Evolutionary conservation across 768 basidiomycete species (phyloP).

Genomic region (Asterophora lycoperdoides): DNA sequence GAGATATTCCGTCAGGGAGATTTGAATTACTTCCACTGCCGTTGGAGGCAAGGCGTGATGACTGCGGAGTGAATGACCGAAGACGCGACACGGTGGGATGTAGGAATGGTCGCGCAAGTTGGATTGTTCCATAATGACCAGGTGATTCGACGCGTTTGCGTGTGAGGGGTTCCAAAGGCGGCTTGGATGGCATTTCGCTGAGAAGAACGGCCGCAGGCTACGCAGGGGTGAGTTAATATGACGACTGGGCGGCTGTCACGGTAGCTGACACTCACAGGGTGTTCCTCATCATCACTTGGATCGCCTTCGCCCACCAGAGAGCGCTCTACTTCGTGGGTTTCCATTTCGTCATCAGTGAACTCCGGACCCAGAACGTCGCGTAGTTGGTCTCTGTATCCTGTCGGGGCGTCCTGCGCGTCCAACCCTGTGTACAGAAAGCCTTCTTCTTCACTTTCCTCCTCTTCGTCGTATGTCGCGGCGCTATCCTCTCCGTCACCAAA

Average conservation of each 20-base stretch:
- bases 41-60: conserved; percentile 37
- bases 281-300: conserved; percentile 27
- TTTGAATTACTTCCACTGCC: conserved; percentile 44
- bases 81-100: conserved; percentile 78
- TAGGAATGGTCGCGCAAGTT: conserved; percentile 53
- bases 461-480: conserved; percentile 27
- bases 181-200: conserved; percentile 33
- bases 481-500: conserved; percentile 43
- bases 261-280: conserved; percentile 24
- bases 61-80: conserved; percentile 59
- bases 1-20: conserved; percentile 40
- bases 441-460: conserved; percentile 52
- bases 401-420: conserved; percentile 47
- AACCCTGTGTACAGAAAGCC: conserved; percentile 72
- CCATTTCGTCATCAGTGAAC: conserved; percentile 43
- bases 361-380: conserved; percentile 71
- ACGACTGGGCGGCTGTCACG: neutral
- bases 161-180: conserved; percentile 33
- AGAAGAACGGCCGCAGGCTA: conserved; percentile 34
- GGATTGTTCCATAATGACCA: conserved; percentile 29
- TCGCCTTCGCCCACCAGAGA: conserved; percentile 37
- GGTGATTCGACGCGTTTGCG: conserved; percentile 40
- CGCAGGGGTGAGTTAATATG: conserved; percentile 13
- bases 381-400: conserved; percentile 63
- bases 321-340: conserved; percentile 38